Evolutionary conservation across 2,329 filamentous ascomycete genomes (phyloP).

Genomic region (Thyridium curvatum): DNA sequence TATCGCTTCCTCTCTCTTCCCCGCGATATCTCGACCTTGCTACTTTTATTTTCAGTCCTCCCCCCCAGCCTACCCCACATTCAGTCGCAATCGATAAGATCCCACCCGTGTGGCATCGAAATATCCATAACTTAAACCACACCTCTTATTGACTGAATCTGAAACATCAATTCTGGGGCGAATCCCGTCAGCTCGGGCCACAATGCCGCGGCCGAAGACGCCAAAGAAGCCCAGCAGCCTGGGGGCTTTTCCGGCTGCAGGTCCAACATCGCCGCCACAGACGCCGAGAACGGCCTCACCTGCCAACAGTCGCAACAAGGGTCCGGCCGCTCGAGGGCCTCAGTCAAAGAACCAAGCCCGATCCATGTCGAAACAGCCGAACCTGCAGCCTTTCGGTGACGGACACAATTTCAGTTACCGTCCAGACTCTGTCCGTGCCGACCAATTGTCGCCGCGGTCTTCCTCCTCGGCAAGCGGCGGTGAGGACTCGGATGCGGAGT

Average conservation of each 20-base stretch:
- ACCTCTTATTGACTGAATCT: neutral
- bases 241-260: conserved; percentile 17
- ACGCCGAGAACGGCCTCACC: conserved; percentile 30
- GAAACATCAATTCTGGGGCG: too few species aligned
- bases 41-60: conserved; percentile 1
- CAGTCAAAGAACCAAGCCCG: conserved; percentile 1
- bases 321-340: conserved; percentile 7
- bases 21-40: conserved; percentile 16
- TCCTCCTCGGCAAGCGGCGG: conserved; percentile 15
- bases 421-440: conserved; percentile 17
- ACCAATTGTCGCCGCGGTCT: conserved; percentile 31
- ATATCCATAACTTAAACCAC: conserved; percentile 1
- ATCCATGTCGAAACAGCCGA: conserved; percentile 11
- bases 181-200: neutral
- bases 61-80: conserved; percentile 16
- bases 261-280: conserved; percentile 34
- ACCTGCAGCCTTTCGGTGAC: conserved; percentile 20
- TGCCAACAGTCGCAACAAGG: conserved; percentile 19
- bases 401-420: conserved; percentile 24
- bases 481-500: conserved; percentile 13
- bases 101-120: conserved; percentile 4
- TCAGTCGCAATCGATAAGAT: conserved; percentile 6
- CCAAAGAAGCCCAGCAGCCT: conserved; percentile 22
- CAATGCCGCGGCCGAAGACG: conserved; percentile 27
- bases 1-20: conserved; percentile 11